A percentile compares a stretch with the other conserved stretches of the same genome.
Evolutionary conservation across 83 land plant genomes (phyloP).

Genomic region (Diphasiastrum complanatum): DNA sequence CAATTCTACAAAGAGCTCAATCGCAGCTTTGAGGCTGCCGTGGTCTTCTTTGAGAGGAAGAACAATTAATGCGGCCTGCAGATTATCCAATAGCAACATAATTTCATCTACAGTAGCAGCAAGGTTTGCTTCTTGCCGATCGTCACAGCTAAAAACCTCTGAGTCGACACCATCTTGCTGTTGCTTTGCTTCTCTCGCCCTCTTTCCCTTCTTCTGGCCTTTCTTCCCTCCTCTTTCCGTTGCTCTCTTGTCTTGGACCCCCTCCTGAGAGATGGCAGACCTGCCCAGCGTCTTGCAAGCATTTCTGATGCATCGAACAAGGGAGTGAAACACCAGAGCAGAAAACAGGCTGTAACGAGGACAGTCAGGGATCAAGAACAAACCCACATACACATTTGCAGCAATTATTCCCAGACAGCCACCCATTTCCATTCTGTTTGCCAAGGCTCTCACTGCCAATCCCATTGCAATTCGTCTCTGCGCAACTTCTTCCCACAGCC

Average conservation of each 20-base stretch:
- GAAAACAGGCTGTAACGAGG: conserved; percentile 60
- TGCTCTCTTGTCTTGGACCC: conserved; percentile 8
- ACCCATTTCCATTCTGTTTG: conserved; percentile 41
- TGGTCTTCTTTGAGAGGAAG: conserved; percentile 51
- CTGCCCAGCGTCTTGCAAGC: conserved; percentile 17
- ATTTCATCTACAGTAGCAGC: conserved; percentile 26
- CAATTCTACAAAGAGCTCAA: conserved; percentile 50
- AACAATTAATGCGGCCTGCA: conserved; percentile 36
- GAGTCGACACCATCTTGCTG: not conserved
- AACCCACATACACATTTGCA: conserved; percentile 43
- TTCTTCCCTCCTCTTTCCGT: not conserved
- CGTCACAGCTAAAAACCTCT: not conserved
- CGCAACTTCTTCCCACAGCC: too few species aligned
- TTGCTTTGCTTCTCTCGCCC: not conserved
- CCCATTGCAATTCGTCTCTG: too few species aligned
- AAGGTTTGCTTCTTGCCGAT: not conserved
- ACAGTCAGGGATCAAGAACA: conserved; percentile 43
- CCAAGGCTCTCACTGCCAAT: too few species aligned
- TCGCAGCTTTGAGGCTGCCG: conserved; percentile 50
- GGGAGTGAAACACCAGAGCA: conserved; percentile 46
- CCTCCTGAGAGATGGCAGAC: not conserved
- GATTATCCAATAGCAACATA: conserved; percentile 27
- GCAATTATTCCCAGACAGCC: conserved; percentile 27
- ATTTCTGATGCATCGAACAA: conserved; percentile 41
- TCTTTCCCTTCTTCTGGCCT: conserved; percentile 15